Conservation (phyloP, 1,284 basidiomycete genomes). For the Fomitopsis pinicola region DNA sequence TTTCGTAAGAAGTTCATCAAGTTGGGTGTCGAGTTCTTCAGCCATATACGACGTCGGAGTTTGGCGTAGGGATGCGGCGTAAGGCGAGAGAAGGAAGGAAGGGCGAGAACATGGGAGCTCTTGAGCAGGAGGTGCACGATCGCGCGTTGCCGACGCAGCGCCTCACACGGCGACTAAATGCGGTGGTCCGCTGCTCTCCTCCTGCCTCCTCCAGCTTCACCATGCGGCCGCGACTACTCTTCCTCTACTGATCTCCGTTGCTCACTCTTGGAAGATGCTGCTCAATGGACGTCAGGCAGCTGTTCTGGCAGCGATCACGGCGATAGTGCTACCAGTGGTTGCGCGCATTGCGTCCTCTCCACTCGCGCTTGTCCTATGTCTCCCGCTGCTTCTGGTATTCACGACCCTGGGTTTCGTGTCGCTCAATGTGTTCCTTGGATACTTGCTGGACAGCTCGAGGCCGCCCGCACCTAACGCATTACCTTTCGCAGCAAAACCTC, state of each 20-base stretch:
- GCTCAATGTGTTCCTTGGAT: slow-evolving; percentile 50
- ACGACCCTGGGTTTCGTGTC: slow-evolving; percentile 47
- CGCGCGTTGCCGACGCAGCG: neutral
- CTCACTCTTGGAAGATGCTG: slow-evolving; percentile 7
- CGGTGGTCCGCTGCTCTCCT: neutral
- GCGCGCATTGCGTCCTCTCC: slow-evolving; percentile 60
- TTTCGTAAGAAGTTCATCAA: slow-evolving; percentile 34
- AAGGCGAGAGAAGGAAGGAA: too few species aligned
- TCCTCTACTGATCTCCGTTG: slow-evolving; percentile 4
- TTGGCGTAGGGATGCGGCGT: too few species aligned
- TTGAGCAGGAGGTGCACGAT: neutral
- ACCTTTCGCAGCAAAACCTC: slow-evolving; percentile 55
- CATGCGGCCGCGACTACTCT: neutral
- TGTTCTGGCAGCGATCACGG: slow-evolving; percentile 30
- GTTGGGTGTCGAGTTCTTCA: slow-evolving; percentile 9
- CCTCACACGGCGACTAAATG: neutral
- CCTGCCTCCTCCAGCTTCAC: too few species aligned
- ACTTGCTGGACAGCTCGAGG: slow-evolving; percentile 47
- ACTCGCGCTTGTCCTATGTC: slow-evolving; percentile 56
- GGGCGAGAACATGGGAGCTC: slow-evolving; percentile 9
- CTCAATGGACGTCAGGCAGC: slow-evolving; percentile 18
- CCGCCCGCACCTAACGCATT: slow-evolving; percentile 32
- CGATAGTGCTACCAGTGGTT: slow-evolving; percentile 47
- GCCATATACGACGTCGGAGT: slow-evolving; percentile 3
- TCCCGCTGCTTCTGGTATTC: slow-evolving; percentile 51